Percentiles rank a stretch among this genome's conserved stretches.
Evolutionary conservation across 192 early-diverging fungal species (phyloP).

Genomic region (Entomortierella beljakovae): DNA sequence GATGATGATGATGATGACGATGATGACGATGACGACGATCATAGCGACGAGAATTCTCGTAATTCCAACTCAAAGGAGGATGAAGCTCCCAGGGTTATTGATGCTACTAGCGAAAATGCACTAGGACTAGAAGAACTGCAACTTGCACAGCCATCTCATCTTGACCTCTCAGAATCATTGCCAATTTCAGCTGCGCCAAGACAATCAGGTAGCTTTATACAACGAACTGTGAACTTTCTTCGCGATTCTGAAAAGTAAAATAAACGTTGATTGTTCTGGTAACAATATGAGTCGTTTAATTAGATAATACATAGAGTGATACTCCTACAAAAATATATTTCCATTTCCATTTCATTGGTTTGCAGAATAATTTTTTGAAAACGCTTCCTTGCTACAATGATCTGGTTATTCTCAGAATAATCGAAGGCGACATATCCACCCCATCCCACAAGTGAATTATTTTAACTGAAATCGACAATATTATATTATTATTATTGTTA

Average conservation of each 20-base stretch:
- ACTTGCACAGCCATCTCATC: constrained; percentile 23
- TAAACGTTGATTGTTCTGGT: not conserved
- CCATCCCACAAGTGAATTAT: no score
- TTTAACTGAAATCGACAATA: no score
- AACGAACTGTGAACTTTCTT: constrained; percentile 15
- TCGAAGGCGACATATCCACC: no score
- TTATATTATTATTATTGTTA: no score
- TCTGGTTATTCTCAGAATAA: no score
- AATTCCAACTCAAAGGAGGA: not conserved
- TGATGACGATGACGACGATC: constrained; percentile 29
- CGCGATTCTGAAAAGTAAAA: constrained; percentile 5
- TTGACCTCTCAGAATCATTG: constrained; percentile 23
- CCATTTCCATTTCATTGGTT: no score
- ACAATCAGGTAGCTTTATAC: not conserved
- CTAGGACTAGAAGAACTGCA: constrained; percentile 27
- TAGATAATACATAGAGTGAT: not conserved
- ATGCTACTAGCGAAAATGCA: not conserved
- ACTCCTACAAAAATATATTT: not conserved
- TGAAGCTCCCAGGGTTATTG: not conserved
- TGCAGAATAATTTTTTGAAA: no score
- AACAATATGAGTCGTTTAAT: not conserved
- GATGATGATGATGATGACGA: constrained; percentile 47
- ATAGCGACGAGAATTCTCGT: constrained; percentile 15
- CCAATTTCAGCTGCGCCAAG: not conserved
- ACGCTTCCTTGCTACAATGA: no score